A percentile compares a stretch with the other conserved stretches of the same genome.
phyloP scores from a whole-genome alignment of 768 basidiomycete genomes.

The Hypsizygus marmoreus region DNA sequence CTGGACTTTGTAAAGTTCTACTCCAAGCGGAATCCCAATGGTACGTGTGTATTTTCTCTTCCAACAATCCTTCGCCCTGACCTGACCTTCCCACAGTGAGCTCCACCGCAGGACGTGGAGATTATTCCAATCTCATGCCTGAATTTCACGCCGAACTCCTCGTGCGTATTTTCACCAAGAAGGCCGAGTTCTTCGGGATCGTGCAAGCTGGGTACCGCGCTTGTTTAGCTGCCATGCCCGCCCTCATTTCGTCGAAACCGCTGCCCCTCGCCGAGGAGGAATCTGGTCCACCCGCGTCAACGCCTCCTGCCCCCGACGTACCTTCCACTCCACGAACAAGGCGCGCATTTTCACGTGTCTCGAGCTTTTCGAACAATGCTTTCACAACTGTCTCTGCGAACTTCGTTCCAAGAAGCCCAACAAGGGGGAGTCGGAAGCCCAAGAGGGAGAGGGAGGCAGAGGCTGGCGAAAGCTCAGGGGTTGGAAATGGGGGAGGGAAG shows the following conservation, averaged over 20 bases:
- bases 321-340: conserved; percentile 25
- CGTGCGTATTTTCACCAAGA: conserved; percentile 70
- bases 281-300: conserved; percentile 16
- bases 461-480: neutral
- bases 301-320: conserved; percentile 38
- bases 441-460: conserved; percentile 11
- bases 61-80: neutral
- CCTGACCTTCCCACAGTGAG: conserved; percentile 35
- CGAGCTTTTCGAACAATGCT: conserved; percentile 39
- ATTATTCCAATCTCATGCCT: conserved; percentile 69
- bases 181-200: conserved; percentile 54
- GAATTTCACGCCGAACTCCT: conserved; percentile 67
- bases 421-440: conserved; percentile 14
- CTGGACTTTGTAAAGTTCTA: conserved; percentile 73
- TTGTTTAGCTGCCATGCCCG: conserved; percentile 30
- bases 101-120: conserved; percentile 47
- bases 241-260: neutral
- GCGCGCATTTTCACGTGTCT: conserved; percentile 20
- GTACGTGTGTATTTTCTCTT: conserved; percentile 37
- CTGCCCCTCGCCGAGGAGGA: neutral
- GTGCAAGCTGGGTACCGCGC: conserved; percentile 70
- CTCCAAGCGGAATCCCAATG: conserved; percentile 58
- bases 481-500: neutral
- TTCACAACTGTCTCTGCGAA: conserved; percentile 48
- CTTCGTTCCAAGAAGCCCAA: conserved; percentile 36